Conservation (phyloP, 192 early-diverging fungal genomes). For the Backusella circina region DNA sequence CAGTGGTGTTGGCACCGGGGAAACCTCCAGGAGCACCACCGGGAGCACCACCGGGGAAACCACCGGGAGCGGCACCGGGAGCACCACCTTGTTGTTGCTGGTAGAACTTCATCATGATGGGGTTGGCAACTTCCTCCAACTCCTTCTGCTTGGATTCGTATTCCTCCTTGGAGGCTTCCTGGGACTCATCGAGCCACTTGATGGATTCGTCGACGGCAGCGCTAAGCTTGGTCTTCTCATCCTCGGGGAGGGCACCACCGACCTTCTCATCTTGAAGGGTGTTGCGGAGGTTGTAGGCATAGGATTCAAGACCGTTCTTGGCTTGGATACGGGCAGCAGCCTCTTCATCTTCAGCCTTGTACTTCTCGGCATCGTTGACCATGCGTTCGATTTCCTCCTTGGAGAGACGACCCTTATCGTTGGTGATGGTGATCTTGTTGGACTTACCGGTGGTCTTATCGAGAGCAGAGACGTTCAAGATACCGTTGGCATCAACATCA, state of each 20-base stretch:
- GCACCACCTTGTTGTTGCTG: slow-evolving; percentile 77
- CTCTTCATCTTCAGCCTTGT: slow-evolving; percentile 97
- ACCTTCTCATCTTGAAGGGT: slow-evolving; percentile 85
- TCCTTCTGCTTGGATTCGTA: slow-evolving; percentile 94
- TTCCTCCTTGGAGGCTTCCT: slow-evolving; percentile 98
- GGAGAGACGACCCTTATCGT: slow-evolving; percentile 95
- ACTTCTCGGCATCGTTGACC: slow-evolving; percentile 94
- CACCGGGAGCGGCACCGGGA: slow-evolving; percentile 78
- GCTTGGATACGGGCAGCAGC: slow-evolving; percentile 87
- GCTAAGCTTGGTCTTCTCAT: slow-evolving; percentile 87
- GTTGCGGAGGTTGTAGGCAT: slow-evolving; percentile 98
- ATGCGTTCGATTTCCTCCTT: slow-evolving; percentile 98
- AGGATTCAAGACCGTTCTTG: slow-evolving; percentile 96
- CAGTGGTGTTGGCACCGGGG: slow-evolving; percentile 38
- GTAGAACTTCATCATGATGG: slow-evolving; percentile 97
- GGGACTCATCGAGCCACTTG: slow-evolving; percentile 91
- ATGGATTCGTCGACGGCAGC: slow-evolving; percentile 86
- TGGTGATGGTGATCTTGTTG: slow-evolving; percentile 96
- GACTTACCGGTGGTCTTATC: slow-evolving; percentile 98
- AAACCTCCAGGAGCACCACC: slow-evolving; percentile 79
- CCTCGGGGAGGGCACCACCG: slow-evolving; percentile 72
- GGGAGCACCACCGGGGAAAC: slow-evolving; percentile 75
- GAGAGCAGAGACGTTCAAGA: slow-evolving; percentile 88
- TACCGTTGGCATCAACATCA: slow-evolving; percentile 93
- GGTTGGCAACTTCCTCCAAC: slow-evolving; percentile 90